phyloP scores from a whole-genome alignment of 2,329 filamentous ascomycete species.

The Knoxdaviesia capensis region DNA sequence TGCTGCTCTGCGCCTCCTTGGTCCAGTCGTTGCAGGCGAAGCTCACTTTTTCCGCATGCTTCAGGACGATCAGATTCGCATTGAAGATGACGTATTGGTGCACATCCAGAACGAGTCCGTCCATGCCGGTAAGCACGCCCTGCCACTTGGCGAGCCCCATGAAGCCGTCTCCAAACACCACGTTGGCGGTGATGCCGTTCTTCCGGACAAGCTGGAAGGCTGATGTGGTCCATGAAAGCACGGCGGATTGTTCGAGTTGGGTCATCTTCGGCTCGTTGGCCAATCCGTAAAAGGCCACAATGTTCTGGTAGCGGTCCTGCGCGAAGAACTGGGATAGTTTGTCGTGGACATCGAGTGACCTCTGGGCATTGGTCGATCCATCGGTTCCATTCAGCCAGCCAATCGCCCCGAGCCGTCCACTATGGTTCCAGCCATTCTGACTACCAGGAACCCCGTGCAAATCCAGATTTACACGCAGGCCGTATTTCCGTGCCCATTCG shows the following conservation, averaged over 20 bases:
- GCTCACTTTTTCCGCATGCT: conserved; percentile 64
- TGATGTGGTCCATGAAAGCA: conserved; percentile 60
- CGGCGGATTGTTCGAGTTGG: conserved; percentile 39
- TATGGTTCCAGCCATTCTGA: conserved; percentile 97
- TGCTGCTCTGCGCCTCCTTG: conserved; percentile 50
- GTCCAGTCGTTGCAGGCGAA: conserved; percentile 84
- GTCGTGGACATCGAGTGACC: conserved; percentile 73
- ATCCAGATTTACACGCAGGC: conserved; percentile 81
- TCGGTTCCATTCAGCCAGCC: conserved; percentile 84
- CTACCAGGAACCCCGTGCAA: conserved; percentile 80
- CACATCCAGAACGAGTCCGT: conserved; percentile 66
- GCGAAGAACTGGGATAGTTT: conserved; percentile 81
- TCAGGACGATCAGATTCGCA: conserved; percentile 60
- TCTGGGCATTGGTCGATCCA: conserved; percentile 56
- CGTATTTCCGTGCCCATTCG: conserved; percentile 84
- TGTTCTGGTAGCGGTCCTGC: conserved; percentile 78
- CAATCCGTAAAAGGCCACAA: conserved; percentile 82
- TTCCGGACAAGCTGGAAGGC: conserved; percentile 53
- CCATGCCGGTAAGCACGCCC: conserved; percentile 51
- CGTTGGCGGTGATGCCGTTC: conserved; percentile 51
- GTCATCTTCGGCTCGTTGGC: conserved; percentile 90
- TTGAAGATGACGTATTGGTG: conserved; percentile 99
- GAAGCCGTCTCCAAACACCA: conserved; percentile 92
- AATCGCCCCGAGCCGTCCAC: conserved; percentile 61
- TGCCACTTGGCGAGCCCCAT: conserved; percentile 84